Base-by-base conservation (phyloP, 352 stramenopile genomes). In the Phytopythium delawarense region DNA sequence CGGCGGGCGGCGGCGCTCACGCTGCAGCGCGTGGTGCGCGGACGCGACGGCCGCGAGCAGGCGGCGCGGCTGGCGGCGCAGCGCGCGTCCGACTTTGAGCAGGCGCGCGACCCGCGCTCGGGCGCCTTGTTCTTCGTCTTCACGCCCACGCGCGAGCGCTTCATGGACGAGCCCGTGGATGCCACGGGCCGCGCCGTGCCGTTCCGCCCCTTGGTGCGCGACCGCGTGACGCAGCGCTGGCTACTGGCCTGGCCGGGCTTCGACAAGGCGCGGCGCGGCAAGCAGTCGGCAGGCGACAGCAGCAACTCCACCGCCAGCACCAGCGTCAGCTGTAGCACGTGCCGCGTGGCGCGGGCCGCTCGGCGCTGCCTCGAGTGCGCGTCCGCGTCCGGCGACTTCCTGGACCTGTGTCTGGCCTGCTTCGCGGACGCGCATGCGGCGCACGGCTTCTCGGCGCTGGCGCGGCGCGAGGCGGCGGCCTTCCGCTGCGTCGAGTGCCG, bases 401-500 rank as follows among this genome's bases (percentile, higher is more conserved):
- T 92, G 35, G 76, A 94, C 61, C 78, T 79, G 57, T 94, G 85
- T 30, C 70, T 92, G 30, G 78, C 72, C 23, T 94, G 85, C 66
- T 94, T 89, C 66, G 88, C 75, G 56, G 76, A 92, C 46, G 57
- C 48, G 2, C 81, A 92, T 35, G 65, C 60, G 11, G 87, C 75
- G 80, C 85, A 94, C 67, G 66, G 79, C 49, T 94, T 89, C 67
- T 71, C 68, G 51, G 57, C 72, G 21, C 62, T 94, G 50, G 77
- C 83, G 46, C 57, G 63, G 49, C 57, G 61, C 11, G 57, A 76
- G 50, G 57, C 55, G 23, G 69, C 68, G 5, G 61, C 57, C 7
- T 71, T 94, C 44, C 77, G 79, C 51, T 94, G 85, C 61, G 68
- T 92, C 63, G 85, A 94, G 65, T 94, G 83, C 64, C 74, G 74